Percentiles rank a stretch among this genome's conserved stretches.
Conservation (phyloP, 1,139 yeast genomes). For the Casaregolazyma lundiana region DNA sequence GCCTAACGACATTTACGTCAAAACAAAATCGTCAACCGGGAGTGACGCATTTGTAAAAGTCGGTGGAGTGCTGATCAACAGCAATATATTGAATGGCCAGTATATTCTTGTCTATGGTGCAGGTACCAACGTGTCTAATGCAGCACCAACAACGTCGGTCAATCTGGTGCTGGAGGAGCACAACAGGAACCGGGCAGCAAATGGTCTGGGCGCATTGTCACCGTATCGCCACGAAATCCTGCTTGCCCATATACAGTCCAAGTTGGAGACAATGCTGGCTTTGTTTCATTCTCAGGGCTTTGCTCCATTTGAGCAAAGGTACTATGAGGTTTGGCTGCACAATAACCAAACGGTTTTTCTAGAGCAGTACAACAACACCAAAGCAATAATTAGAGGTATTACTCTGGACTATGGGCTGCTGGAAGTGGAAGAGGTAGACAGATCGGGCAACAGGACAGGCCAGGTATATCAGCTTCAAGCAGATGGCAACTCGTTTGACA, state of each 20-base stretch:
- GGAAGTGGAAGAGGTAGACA: slow-evolving; percentile 61
- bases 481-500: slow-evolving; percentile 96
- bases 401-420: slow-evolving; percentile 80
- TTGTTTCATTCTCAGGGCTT: slow-evolving; percentile 65
- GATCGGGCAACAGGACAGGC: slow-evolving; percentile 45
- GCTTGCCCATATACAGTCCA: slow-evolving; percentile 63
- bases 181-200: slow-evolving; percentile 45
- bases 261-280: slow-evolving; percentile 57
- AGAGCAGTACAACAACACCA: slow-evolving; percentile 43
- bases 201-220: slow-evolving; percentile 42
- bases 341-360: slow-evolving; percentile 55
- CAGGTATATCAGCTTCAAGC: slow-evolving; percentile 72
- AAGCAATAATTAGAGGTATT: slow-evolving; percentile 73
- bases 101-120: slow-evolving; percentile 71
- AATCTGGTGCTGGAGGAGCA: slow-evolving; percentile 57
- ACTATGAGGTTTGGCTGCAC: slow-evolving; percentile 87
- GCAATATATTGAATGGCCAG: slow-evolving; percentile 54
- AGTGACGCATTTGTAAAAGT: slow-evolving; percentile 61
- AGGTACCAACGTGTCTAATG: slow-evolving; percentile 78
- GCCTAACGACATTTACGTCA: slow-evolving; percentile 91
- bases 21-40: slow-evolving; percentile 43
- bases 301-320: slow-evolving; percentile 60
- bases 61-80: slow-evolving; percentile 81
- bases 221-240: slow-evolving; percentile 55
- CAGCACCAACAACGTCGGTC: slow-evolving; percentile 89